A percentile compares a stretch with the other conserved stretches of the same genome.
These are phyloP conservation scores for Solanum corneliomulleri DNA, from an alignment of 257 asterid genomes.

Conservation along the genomic window DNA sequence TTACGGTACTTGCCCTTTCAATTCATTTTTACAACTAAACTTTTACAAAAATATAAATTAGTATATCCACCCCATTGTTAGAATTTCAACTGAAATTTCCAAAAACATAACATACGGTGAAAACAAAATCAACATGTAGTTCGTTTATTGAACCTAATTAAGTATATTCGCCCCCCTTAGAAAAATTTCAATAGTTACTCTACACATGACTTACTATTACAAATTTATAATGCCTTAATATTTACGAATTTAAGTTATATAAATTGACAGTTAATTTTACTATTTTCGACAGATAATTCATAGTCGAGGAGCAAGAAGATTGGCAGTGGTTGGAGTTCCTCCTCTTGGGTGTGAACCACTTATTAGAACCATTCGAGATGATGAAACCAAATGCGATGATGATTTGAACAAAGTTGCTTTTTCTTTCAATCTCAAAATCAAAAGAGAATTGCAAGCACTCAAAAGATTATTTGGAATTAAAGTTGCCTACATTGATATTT, in stretches of 20 bases:
- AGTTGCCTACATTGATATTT: constrained; percentile 23
- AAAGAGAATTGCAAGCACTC: constrained; percentile 5
- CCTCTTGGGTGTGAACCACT: constrained; percentile 43
- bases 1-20: neutral
- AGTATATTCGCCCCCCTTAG: neutral
- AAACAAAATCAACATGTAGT: neutral
- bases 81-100: neutral
- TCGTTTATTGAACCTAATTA: neutral
- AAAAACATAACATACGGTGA: neutral
- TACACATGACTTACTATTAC: no score
- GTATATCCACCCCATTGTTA: neutral
- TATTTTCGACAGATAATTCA: constrained; percentile 20
- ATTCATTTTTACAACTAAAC: neutral
- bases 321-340: constrained; percentile 34
- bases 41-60: neutral
- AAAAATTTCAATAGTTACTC: neutral
- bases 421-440: constrained; percentile 23
- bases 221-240: neutral
- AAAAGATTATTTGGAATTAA: constrained; percentile 4
- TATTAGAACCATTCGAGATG: constrained; percentile 15
- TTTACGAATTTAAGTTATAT: neutral
- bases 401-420: constrained; percentile 28
- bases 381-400: constrained; percentile 14
- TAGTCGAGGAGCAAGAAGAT: constrained; percentile 29
- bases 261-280: neutral